Base-by-base conservation (phyloP, 305 asterid genomes). In the Rubia occidens region DNA sequence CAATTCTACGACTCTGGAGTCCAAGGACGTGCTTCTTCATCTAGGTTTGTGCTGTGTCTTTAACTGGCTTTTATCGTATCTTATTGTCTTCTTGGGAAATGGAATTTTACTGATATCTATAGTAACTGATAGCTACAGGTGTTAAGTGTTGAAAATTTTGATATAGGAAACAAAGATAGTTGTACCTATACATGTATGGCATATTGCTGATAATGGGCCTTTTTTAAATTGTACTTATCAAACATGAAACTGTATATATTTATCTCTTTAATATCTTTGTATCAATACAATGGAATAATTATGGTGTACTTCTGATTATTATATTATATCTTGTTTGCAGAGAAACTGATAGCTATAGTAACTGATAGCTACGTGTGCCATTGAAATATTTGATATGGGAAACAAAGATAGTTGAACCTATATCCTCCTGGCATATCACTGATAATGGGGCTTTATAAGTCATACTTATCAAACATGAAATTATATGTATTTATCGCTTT, bases 1-100 rank as follows among this genome's bases (percentile, higher is more conserved):
- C 73, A 91, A 87, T 67, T 91, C 99, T 68, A 84, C 97, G 24
- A 91, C 92, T 55, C 67, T 94, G 79, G 99, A 94, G 76, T 80
- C 96, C 64, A 94, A 91, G 86, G 99, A 94, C 77, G 84, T 91
- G 44, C 74, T 86, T 83, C 85, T 94, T 82, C 96, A 87, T 85
- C 85, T 94, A 87, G 99, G 99, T 90, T 78, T 83, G 95, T 82
- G 77, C 78, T 76, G 72, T 69, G 40, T 29, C 15, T 21, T 8
- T 66, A 21, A 65, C 6, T 66, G 58, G 56, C 15, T 45, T 66
- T 45, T n/a, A 6, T 66, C 21, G 8, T 9, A 18, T 47, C 42
- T 42, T 66, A 20, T 32, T 7, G 40, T 24, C 21, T 13, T 20
- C 26, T 66, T 13, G 70, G 13, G 3, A 66, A 66, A 66, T 66